Percentiles rank a stretch among this genome's conserved stretches.
phyloP scores from a whole-genome alignment of 2,329 filamentous ascomycete genomes.

The Apiospora rasikravindrae region DNA sequence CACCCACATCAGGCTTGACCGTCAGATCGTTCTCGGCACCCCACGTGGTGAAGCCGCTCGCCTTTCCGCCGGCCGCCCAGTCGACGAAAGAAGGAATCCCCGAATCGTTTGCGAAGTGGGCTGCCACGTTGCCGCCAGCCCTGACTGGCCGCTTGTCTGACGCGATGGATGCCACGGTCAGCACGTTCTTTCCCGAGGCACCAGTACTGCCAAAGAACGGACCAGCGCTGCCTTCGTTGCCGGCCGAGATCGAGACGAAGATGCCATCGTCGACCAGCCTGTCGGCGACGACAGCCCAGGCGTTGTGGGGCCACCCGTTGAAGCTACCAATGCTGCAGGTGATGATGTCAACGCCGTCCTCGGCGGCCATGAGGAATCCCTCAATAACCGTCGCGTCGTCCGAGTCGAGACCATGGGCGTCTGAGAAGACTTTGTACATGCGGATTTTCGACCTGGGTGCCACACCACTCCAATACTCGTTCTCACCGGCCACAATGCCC shows the following conservation, averaged over 20 bases:
- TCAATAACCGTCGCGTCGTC: slow-evolving; percentile 41
- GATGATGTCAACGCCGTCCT: slow-evolving; percentile 48
- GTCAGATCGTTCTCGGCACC: slow-evolving; percentile 49
- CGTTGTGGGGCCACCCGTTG: slow-evolving; percentile 42
- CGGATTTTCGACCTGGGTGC: slow-evolving; percentile 36
- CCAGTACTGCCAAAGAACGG: slow-evolving; percentile 52
- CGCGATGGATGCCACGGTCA: slow-evolving; percentile 50
- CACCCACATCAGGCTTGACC: slow-evolving; percentile 49
- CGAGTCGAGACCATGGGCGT: slow-evolving; percentile 25
- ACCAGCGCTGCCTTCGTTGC: slow-evolving; percentile 55
- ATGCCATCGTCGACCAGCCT: slow-evolving; percentile 51
- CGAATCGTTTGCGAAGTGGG: slow-evolving; percentile 36
- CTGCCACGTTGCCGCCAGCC: slow-evolving; percentile 36
- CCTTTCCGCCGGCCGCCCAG: slow-evolving; percentile 38
- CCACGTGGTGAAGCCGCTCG: slow-evolving; percentile 49
- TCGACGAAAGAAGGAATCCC: slow-evolving; percentile 31
- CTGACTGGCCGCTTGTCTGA: slow-evolving; percentile 37
- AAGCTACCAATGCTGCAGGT: slow-evolving; percentile 46
- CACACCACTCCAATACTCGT: slow-evolving; percentile 34
- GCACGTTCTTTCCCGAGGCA: slow-evolving; percentile 47
- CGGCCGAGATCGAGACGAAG: slow-evolving; percentile 55
- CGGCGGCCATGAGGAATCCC: slow-evolving; percentile 42
- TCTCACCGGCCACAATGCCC: slow-evolving; percentile 39
- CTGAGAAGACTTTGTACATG: slow-evolving; percentile 37
- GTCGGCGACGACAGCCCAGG: slow-evolving; percentile 46